Percentiles rank a stretch among this genome's conserved stretches.
These are phyloP conservation scores for Litsea cubeba DNA, from an alignment of 164 flowering plant species.

Conservation along the genomic window DNA sequence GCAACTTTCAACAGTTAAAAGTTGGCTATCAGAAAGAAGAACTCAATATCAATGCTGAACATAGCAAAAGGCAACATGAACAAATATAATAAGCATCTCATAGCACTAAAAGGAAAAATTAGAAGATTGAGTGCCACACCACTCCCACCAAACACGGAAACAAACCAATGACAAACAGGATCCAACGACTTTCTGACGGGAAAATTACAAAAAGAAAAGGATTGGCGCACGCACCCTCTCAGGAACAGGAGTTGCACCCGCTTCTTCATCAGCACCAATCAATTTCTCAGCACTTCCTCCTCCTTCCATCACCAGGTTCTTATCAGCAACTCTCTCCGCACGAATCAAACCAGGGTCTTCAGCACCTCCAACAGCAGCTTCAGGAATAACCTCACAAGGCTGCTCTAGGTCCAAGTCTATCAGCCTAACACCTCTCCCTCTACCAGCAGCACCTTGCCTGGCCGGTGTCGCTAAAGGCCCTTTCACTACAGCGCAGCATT, in stretches of 20 bases:
- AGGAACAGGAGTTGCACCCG: conserved; percentile 67
- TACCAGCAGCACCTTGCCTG: conserved; percentile 65
- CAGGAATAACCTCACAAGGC: conserved; percentile 58
- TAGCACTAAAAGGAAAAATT: neutral
- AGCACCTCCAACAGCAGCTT: conserved; percentile 45
- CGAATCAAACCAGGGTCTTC: conserved; percentile 45
- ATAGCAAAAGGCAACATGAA: neutral
- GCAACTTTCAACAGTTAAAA: neutral
- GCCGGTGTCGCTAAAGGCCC: conserved; percentile 48
- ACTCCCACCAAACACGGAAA: neutral
- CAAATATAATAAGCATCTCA: neutral
- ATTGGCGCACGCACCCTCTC: conserved; percentile 49
- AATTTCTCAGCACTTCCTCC: conserved; percentile 73
- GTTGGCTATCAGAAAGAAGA: neutral
- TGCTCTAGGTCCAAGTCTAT: conserved; percentile 72
- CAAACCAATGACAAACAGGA: neutral
- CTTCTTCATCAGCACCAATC: conserved; percentile 71
- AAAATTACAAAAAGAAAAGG: neutral
- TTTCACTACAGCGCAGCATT: conserved; percentile 64
- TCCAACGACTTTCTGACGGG: neutral
- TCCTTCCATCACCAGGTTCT: conserved; percentile 52
- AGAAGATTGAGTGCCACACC: neutral
- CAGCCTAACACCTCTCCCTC: conserved; percentile 71
- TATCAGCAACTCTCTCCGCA: conserved; percentile 49
- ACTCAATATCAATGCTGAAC: neutral